A percentile compares a stretch with the other conserved stretches of the same genome.
Evolutionary conservation across 306 rosid genomes (phyloP).

Genomic region (Cotoneaster glaucophyllus): DNA sequence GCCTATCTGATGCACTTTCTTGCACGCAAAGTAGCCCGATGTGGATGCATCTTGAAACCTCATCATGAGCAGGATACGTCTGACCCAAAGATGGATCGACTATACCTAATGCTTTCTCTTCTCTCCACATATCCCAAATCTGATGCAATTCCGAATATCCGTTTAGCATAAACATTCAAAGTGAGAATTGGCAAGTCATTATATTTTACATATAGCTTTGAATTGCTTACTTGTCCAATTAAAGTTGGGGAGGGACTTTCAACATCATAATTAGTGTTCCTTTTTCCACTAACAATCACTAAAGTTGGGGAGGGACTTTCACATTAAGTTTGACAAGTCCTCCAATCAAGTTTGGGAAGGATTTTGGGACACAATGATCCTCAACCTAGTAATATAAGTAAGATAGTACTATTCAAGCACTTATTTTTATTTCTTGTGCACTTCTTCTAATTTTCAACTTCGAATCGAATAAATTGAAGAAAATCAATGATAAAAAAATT

Average conservation of each 20-base stretch:
- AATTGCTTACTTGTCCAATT: constrained; percentile 43
- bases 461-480: too few species aligned
- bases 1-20: constrained; percentile 22
- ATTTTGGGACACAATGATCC: too few species aligned
- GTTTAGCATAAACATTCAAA: background rate
- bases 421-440: too few species aligned
- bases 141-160: background rate
- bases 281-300: constrained; percentile 53
- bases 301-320: too few species aligned
- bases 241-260: constrained; percentile 22
- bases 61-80: constrained; percentile 10
- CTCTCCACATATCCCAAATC: constrained; percentile 45
- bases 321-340: background rate
- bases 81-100: constrained; percentile 33
- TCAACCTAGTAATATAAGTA: too few species aligned
- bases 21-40: constrained; percentile 56
- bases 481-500: too few species aligned
- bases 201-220: background rate
- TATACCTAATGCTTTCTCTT: constrained; percentile 17
- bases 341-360: background rate
- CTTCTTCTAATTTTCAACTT: too few species aligned
- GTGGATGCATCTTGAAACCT: constrained; percentile 54
- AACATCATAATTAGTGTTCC: constrained; percentile 26
- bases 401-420: too few species aligned
- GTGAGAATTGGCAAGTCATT: background rate